These are phyloP conservation scores for Cordyceps pruinosa DNA, from an alignment of 2,329 filamentous ascomycete species.

Conservation along the genomic window DNA sequence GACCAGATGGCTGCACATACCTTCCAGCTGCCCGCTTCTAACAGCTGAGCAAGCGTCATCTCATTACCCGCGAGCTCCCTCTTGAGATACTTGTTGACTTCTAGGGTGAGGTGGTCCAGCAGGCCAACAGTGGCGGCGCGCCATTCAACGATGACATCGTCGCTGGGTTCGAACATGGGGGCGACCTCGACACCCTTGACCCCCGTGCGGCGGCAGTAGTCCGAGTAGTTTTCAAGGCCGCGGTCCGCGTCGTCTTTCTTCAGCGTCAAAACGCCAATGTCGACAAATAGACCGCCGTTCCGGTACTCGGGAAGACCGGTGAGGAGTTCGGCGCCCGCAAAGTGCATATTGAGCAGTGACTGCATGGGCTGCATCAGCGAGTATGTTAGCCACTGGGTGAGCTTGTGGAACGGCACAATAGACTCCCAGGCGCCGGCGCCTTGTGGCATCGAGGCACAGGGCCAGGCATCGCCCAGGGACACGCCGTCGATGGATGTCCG, in stretches of 20 bases:
- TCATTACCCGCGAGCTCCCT: constrained; percentile 59
- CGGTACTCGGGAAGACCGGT: constrained; percentile 89
- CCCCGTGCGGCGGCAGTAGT: constrained; percentile 65
- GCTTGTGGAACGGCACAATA: constrained; percentile 86
- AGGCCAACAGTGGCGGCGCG: constrained; percentile 56
- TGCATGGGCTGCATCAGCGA: constrained; percentile 90
- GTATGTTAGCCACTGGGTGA: constrained; percentile 92
- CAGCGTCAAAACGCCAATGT: constrained; percentile 73
- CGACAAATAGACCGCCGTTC: constrained; percentile 81
- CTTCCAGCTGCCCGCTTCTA: constrained; percentile 98
- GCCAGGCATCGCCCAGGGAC: constrained; percentile 90
- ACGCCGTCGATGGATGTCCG: constrained; percentile 82
- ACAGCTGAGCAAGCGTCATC: constrained; percentile 75
- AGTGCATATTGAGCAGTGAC: constrained; percentile 70
- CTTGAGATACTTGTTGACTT: constrained; percentile 57
- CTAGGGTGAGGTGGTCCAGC: constrained; percentile 45
- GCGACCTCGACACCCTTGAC: constrained; percentile 52
- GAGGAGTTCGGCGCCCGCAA: constrained; percentile 71
- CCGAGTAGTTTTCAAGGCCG: constrained; percentile 55
- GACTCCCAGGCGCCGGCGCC: constrained; percentile 61
- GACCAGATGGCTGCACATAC: constrained; percentile 43
- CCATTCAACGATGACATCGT: constrained; percentile 60
- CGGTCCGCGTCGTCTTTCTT: constrained; percentile 63
- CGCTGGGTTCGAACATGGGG: constrained; percentile 51
- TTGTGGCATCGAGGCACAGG: constrained; percentile 72